Base-by-base conservation (phyloP, 257 asterid genomes). In the Osmanthus fragrans region DNA sequence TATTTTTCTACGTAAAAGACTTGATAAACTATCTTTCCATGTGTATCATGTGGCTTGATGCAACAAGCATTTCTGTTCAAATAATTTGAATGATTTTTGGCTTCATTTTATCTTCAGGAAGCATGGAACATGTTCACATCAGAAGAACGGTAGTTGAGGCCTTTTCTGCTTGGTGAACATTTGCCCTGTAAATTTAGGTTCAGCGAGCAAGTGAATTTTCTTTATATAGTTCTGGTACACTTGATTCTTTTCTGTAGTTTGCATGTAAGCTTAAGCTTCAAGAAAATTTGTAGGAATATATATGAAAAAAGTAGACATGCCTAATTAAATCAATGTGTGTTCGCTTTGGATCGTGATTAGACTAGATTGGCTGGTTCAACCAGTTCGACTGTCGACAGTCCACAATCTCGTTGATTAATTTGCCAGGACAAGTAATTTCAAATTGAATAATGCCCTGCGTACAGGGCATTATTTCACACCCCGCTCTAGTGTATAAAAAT, bases 91-190 rank as follows among this genome's bases (percentile, higher is more conserved):
- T 39, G 34, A 18, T 25, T 12, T 74, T 10, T 64, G 40, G 47
- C 12, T 51, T 78, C 65, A 58, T 74, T 83, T 18, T 75, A 70
- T 80, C 78, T 73, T 70, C 40, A 94, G 97, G 98, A 91, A 85
- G 98, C 98, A 77, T 92, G 98, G 97, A 91, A 80, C 90, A 94
- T 80, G 84, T 94, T 94, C 90, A 94, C 87, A 81, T 92, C 98
- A 19, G 98, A 94, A 86, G 98, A 94, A 85, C 87, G 90, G 80
- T 86, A 86, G 86, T 54, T 29, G 74, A 33, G 78, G 23, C 56
- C 25, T 66, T 65, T 65, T 60, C 68, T 60, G 33, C 68, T 23
- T 63, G 69, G 34, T 27, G 34, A 4, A 23, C 69, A 63, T 63
- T 25, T 27, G 33, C 67, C 32, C 33, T 23, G 68, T 60, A 60